Base-by-base conservation (phyloP, 75 land plant genomes). In the Pinus tabuliformis region DNA sequence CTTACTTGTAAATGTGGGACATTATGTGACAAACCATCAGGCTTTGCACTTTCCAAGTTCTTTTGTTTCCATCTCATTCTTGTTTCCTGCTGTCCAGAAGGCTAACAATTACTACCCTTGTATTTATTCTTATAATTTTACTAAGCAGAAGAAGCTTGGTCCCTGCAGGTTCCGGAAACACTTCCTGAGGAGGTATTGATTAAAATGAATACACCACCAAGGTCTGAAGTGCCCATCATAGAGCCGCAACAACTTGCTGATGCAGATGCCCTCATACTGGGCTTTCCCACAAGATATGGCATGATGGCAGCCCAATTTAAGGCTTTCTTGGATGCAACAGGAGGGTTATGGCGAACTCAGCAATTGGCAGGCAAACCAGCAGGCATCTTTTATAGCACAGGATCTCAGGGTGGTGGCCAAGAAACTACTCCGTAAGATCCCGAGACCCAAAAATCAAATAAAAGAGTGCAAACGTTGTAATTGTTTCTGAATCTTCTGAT, bases 291-390 rank as follows among this genome's bases (percentile, higher is more conserved):
- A 3, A 56, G 86, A 56, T 85, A 70, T 78, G 86, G 86, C 26
- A 85, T 85, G 86, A 85, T 85, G 86, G 86, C 86, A 26, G 86
- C 86, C 24, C 86, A 85, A 80, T 85, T 85, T 71, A 85, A 85
- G 66, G 86, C 86, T 15, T 85, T 85, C 15, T 33, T 85, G 78
- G 86, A 85, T 73, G 78, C 86, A 37, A 85, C 86, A 6, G 86
- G 86, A 22, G 86, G 86, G 9, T 56, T 85, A 52, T 85, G 86
- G 86, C 75, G 78, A 42, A 58, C 73, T 16, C 86, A 85, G 57
- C 30, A 71, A 37, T 75, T 85, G 8, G 86, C 86, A 54, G 86
- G 86, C 18, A 85, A 85, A 57, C 86, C 86, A 16, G 86, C 86
- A 13, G 86, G 86, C 28, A 18, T 85, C 61, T 85, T 85, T 52